Base-by-base conservation (phyloP, 768 basidiomycete genomes). In the Termitomyces sp. region DNA sequence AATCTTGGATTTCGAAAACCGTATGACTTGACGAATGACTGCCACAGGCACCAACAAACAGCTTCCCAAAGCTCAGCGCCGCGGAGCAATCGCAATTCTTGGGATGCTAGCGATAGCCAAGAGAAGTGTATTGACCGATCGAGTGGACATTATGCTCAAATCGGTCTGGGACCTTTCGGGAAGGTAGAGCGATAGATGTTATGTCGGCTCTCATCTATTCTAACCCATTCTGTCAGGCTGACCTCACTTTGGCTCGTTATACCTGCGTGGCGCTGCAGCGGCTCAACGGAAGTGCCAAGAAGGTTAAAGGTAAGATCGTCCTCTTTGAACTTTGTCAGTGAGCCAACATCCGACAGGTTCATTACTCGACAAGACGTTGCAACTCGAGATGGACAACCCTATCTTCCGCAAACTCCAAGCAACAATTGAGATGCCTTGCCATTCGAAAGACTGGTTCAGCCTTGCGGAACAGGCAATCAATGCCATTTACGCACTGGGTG, bases 381-480 rank as follows among this genome's bases (percentile, higher is more conserved):
- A 96, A 3, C 75, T 94, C 57, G 86, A 88, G 9, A 98, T 97
- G 90, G 86, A 90, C 37, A 89, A 86, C 61, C 80, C 83, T 0
- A 84, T 99, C 42, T 98, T 99, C 76, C 77, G 77, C 27, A 90
- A 90, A 64, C 77, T 99, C 6, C 84, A 89, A 65, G 86, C 89
- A 2, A 79, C 86, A n/a, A 82, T 98, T 35, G 85, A 93, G 63
- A 78, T 84, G 53, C 89, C 92, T 0, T 90, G 86, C 56, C 81
- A 86, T 44, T 88, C 89, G 19, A 90, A 87, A 63, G 95, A 98
- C 57, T 99, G 96, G 96, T 98, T 99, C 63, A 89, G 89, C 10
- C 84, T 98, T 73, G 92, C 96, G 0, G 97, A 99, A 69, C 96
- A 99, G 70, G 92, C 87, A 9, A 87, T 99, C 72, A 98, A 99